Evolutionary conservation across 768 basidiomycete genomes (phyloP), one percentile per base, ranked within the genome.

Genomic region (Suillus subaureus): DNA sequence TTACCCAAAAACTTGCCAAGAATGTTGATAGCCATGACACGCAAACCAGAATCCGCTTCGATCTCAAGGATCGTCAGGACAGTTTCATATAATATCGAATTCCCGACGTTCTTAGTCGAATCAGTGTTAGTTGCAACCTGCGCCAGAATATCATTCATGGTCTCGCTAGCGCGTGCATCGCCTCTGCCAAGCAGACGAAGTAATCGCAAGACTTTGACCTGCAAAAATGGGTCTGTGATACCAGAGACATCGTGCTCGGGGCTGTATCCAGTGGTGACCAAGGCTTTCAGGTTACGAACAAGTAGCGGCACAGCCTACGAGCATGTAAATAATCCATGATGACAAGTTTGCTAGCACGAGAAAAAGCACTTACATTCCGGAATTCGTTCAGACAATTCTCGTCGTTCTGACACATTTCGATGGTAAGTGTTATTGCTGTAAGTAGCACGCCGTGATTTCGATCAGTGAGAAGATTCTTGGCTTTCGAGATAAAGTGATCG

Each of bases 41-140:
- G 90, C 26, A 99, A 81, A 23, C 96, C 95, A 49, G 88, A 91
- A 75, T 99, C 97, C 13, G 97, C 96, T 72, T 99, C 96, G 67
- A 99, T 99, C 70, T 99, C 97, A 56, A 99, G 83, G 21, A 99
- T 91, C 1, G 96, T 95, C 68, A 99, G 83, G 7, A 98, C 97
- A 0, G 97, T 97, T 80, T 99, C 97, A 76, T 99, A 99, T 39
- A 99, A 79, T 68, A 99, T 98, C 4, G 97, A 90, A 77, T 98
- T 99, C 61, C 97, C 97, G 70, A 99, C 97, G 72, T 99, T 99
- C 80, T 99, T 99, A 7, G 92, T 89, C 6, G 92, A 91, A 72
- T 99, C 97, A 0, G 97, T 99, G 76, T 99, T 99, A 2, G 97
- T 99, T n/a, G 97, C 97, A 40, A 99, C 96, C 84, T 97, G 97